These are phyloP conservation scores for Pilatotrama ljubarskyi DNA, from an alignment of 768 basidiomycete genomes.

Conservation along the genomic window DNA sequence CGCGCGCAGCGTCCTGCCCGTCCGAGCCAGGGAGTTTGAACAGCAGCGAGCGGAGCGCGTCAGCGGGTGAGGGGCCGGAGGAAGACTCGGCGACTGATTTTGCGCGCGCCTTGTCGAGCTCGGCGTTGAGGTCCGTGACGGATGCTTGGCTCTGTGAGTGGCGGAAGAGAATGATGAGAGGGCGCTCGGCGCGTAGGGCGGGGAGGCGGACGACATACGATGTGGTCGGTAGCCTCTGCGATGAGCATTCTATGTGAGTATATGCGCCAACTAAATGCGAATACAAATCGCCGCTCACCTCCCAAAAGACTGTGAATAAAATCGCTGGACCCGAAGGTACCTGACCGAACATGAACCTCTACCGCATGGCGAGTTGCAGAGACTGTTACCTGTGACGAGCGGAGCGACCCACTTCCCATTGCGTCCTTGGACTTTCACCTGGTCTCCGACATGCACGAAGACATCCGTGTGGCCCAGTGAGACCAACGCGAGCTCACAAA, in stretches of 20 bases:
- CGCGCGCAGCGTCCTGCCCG: conserved; percentile 63
- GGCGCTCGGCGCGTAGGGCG: not conserved
- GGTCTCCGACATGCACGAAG: conserved; percentile 86
- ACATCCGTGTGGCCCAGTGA: conserved; percentile 73
- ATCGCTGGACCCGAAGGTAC: conserved; percentile 77
- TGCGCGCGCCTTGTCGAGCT: conserved; percentile 70
- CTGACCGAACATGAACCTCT: conserved; percentile 31
- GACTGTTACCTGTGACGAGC: conserved; percentile 72
- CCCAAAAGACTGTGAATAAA: conserved; percentile 78
- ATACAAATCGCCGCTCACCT: conserved; percentile 46
- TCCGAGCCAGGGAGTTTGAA: conserved; percentile 61
- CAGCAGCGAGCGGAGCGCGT: conserved; percentile 60
- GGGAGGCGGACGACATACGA: conserved; percentile 38
- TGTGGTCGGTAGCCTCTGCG: conserved; percentile 62
- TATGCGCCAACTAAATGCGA: not conserved
- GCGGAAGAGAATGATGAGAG: not conserved
- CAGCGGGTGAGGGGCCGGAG: conserved; percentile 42
- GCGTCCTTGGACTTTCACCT: conserved; percentile 71
- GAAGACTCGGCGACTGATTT: conserved; percentile 37
- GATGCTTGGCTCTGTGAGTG: conserved; percentile 53
- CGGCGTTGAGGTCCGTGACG: conserved; percentile 82
- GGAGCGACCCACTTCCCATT: conserved; percentile 77
- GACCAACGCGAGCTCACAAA: conserved; percentile 80
- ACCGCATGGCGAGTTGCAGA: no score
- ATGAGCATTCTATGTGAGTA: not conserved